A percentile compares a stretch with the other conserved stretches of the same genome.
phyloP scores from a whole-genome alignment of 371 early-diverging fungal species.

The Amoeboaphelidium protococcarum region DNA sequence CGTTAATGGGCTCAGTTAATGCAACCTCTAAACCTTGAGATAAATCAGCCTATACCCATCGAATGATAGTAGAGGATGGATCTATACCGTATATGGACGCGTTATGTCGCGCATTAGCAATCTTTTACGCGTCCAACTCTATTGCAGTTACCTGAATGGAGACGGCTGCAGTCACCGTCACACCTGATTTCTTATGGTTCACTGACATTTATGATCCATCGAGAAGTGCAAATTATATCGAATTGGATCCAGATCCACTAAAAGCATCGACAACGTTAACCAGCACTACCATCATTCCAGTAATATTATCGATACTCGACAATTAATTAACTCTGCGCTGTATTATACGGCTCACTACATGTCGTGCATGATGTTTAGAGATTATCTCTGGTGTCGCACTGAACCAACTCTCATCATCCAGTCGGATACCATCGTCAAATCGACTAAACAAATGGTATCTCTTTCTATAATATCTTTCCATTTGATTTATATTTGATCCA shows the following conservation, averaged over 20 bases:
- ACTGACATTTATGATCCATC: slow-evolving; percentile 15
- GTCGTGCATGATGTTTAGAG: slow-evolving; percentile 57
- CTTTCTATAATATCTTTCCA: slow-evolving; percentile 53
- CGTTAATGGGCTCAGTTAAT: slow-evolving; percentile 10
- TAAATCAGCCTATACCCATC: slow-evolving; percentile 64
- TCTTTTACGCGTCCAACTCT: slow-evolving; percentile 52
- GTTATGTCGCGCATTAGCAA: slow-evolving; percentile 56
- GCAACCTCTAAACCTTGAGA: slow-evolving; percentile 31
- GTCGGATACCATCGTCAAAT: slow-evolving; percentile 54
- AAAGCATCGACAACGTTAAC: slow-evolving; percentile 70
- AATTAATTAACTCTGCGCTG: slow-evolving; percentile 40
- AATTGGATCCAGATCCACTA: slow-evolving; percentile 84
- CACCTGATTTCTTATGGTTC: not conserved
- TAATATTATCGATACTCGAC: slow-evolving; percentile 42
- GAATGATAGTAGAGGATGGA: slow-evolving; percentile 40
- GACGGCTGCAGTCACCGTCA: slow-evolving; percentile 2
- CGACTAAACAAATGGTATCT: slow-evolving; percentile 48
- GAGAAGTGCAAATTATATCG: slow-evolving; percentile 85
- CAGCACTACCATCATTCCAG: slow-evolving; percentile 14
- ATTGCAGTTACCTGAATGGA: slow-evolving; percentile 48
- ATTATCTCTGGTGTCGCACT: slow-evolving; percentile 84
- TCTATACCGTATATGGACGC: slow-evolving; percentile 69
- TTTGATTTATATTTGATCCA: too few species aligned
- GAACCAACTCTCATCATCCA: slow-evolving; percentile 83
- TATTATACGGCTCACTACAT: slow-evolving; percentile 20